phyloP scores from a whole-genome alignment of 2,329 filamentous ascomycete species.

The Penicillium sp. region DNA sequence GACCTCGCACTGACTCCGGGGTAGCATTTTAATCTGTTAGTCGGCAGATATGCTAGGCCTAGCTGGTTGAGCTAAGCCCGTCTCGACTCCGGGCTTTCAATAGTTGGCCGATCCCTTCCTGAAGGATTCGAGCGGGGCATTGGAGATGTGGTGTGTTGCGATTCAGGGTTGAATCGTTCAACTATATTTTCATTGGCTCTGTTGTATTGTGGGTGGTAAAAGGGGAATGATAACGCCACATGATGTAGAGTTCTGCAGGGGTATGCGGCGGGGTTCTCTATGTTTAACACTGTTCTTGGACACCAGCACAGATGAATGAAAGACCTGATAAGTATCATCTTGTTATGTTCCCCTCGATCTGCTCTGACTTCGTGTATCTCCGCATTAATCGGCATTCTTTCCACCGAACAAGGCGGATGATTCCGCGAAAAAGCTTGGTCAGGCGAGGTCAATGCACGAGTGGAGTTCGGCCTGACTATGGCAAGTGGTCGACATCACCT shows the following conservation, averaged over 20 bases:
- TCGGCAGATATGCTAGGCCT: background rate
- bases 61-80: background rate
- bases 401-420: conserved; percentile 2
- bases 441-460: background rate
- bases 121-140: background rate
- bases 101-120: conserved; percentile 1
- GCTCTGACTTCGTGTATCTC: background rate
- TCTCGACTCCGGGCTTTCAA: background rate
- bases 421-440: conserved; percentile 10
- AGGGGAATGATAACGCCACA: background rate
- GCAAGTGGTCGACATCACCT: background rate
- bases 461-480: background rate
- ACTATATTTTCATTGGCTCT: background rate
- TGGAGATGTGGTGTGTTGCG: background rate
- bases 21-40: conserved; percentile 2
- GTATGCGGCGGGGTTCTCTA: background rate
- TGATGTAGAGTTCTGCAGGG: background rate
- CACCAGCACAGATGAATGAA: background rate
- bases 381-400: background rate
- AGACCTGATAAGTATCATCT: background rate
- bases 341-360: background rate
- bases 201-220: background rate
- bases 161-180: background rate
- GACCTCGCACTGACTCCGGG: conserved; percentile 5
- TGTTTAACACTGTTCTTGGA: background rate